Evolutionary conservation across 1,284 basidiomycete species (phyloP).

Genomic region (Leccinum brunneo-olivaceum): DNA sequence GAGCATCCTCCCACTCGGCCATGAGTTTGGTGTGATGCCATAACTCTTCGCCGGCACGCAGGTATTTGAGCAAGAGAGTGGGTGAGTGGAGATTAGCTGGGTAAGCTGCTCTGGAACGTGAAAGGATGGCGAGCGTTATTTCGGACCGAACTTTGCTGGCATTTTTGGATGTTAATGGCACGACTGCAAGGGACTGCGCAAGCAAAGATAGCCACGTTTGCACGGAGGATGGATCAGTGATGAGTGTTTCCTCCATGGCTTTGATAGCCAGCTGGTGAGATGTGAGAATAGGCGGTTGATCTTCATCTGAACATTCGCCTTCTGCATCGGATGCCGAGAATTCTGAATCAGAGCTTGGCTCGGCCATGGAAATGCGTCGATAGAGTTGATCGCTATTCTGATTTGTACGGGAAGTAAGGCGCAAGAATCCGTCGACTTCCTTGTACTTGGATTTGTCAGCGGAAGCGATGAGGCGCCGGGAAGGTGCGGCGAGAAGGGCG

Average conservation of each 20-base stretch:
- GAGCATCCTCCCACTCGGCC: conserved; percentile 68
- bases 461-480: conserved; percentile 38
- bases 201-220: conserved; percentile 63
- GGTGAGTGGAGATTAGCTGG: conserved; percentile 45
- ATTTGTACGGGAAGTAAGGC: conserved; percentile 38
- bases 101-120: conserved; percentile 55
- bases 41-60: conserved; percentile 65
- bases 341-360: conserved; percentile 37
- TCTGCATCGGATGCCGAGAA: conserved; percentile 35
- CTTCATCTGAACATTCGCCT: conserved; percentile 31
- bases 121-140: conserved; percentile 60
- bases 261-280: conserved; percentile 55
- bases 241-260: conserved; percentile 50
- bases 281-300: conserved; percentile 34
- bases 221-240: conserved; percentile 44
- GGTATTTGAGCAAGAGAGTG: conserved; percentile 52
- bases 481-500: conserved; percentile 43
- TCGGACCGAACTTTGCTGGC: conserved; percentile 60
- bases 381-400: conserved; percentile 36
- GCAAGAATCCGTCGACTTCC: conserved; percentile 63
- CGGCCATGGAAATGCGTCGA: conserved; percentile 40
- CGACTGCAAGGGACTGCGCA: conserved; percentile 49
- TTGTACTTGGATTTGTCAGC: conserved; percentile 41
- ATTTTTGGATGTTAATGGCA: conserved; percentile 59
- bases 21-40: conserved; percentile 52